Conservation (phyloP, 768 basidiomycete genomes). For the Boletus rubropictus region DNA sequence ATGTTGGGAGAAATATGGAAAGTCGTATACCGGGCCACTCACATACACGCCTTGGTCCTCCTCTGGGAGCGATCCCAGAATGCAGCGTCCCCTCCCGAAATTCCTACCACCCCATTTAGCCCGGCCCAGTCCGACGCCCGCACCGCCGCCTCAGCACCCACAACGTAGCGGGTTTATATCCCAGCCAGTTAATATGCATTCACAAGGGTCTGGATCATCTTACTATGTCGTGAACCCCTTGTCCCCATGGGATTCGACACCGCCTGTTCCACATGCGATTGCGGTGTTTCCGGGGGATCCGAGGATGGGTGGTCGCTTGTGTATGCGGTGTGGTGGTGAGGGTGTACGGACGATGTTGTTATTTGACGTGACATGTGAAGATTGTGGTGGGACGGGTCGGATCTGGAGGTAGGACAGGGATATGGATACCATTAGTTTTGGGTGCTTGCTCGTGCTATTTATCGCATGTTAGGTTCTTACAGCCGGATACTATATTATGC, state of each 20-base stretch:
- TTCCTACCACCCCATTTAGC: constrained; percentile 22
- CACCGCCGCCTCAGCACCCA: constrained; percentile 6
- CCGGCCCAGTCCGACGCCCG: background rate
- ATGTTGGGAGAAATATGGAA: constrained; percentile 71
- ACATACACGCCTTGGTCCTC: constrained; percentile 43
- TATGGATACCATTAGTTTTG: constrained; percentile 1
- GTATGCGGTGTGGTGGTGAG: constrained; percentile 59
- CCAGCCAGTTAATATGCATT: constrained; percentile 2
- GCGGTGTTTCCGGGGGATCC: constrained; percentile 61
- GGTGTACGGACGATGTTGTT: constrained; percentile 49
- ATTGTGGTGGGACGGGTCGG: constrained; percentile 64
- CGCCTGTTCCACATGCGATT: constrained; percentile 38
- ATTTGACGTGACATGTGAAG: constrained; percentile 49
- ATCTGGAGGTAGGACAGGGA: constrained; percentile 30
- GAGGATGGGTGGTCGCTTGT: constrained; percentile 59
- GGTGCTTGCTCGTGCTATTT: background rate
- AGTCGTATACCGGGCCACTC: constrained; percentile 56
- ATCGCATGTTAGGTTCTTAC: background rate
- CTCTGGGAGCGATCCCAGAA: constrained; percentile 16
- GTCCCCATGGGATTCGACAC: constrained; percentile 1
- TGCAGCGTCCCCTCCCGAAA: constrained; percentile 28
- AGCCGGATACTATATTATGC: too few relatives aligned
- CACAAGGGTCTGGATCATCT: constrained; percentile 6
- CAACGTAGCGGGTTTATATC: constrained; percentile 19
- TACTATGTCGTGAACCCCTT: constrained; percentile 26